These are phyloP conservation scores for Brettanomyces custersianus DNA, from an alignment of 805 yeast genomes.

Conservation along the genomic window DNA sequence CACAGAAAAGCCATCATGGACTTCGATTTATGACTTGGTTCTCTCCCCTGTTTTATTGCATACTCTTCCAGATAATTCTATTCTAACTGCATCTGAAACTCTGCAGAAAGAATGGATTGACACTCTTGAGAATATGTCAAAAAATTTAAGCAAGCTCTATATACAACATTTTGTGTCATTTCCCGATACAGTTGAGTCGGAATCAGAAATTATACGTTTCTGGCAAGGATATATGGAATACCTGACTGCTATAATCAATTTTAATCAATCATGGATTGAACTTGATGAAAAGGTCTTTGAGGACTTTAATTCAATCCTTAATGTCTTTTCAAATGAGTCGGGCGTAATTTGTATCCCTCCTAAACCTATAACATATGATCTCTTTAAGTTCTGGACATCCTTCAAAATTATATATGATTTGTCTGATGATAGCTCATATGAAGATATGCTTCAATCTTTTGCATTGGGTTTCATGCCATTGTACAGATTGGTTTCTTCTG, in stretches of 20 bases:
- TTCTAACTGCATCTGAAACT: neutral
- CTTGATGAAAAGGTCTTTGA: constrained; percentile 49
- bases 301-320: constrained; percentile 40
- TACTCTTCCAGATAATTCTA: constrained; percentile 9
- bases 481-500: constrained; percentile 14
- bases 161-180: constrained; percentile 39
- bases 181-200: constrained; percentile 10
- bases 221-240: constrained; percentile 55
- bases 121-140: constrained; percentile 49
- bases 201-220: constrained; percentile 17
- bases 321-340: constrained; percentile 17
- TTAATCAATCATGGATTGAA: constrained; percentile 35
- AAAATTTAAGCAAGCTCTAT: constrained; percentile 59
- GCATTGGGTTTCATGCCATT: constrained; percentile 42
- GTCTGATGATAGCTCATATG: constrained; percentile 32
- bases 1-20: constrained; percentile 52
- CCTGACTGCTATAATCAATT: constrained; percentile 30
- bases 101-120: constrained; percentile 42
- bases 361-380: constrained; percentile 24
- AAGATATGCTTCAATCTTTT: constrained; percentile 50
- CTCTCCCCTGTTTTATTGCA: constrained; percentile 41
- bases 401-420: constrained; percentile 38
- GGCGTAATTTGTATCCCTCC: constrained; percentile 17
- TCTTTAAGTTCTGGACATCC: constrained; percentile 44
- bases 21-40: constrained; percentile 53